Conservation (phyloP, 805 yeast species). For the Pichia phayaonensis region DNA sequence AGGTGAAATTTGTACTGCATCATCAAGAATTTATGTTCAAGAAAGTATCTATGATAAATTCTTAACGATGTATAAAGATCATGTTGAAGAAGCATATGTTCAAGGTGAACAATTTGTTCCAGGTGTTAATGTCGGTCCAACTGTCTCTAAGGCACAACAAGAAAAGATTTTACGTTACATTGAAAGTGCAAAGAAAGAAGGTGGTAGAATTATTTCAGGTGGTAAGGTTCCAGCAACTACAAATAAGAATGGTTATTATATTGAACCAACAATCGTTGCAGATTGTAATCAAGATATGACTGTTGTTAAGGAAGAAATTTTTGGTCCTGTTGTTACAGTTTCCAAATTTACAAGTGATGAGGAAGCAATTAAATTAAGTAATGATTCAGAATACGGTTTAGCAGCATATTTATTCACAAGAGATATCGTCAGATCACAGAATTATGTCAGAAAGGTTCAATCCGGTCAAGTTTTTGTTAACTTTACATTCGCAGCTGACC, state of each 20-base stretch:
- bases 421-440: slow-evolving; percentile 66
- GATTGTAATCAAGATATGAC: slow-evolving; percentile 61
- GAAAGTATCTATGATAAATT: slow-evolving; percentile 76
- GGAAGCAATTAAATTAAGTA: slow-evolving; percentile 72
- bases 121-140: slow-evolving; percentile 83
- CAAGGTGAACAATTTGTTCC: slow-evolving; percentile 78
- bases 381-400: slow-evolving; percentile 76
- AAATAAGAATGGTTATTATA: slow-evolving; percentile 51
- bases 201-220: slow-evolving; percentile 70
- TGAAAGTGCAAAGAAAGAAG: slow-evolving; percentile 71
- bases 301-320: slow-evolving; percentile 71
- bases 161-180: slow-evolving; percentile 72
- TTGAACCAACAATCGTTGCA: slow-evolving; percentile 69
- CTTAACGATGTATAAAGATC: slow-evolving; percentile 47
- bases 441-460: slow-evolving; percentile 63
- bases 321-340: slow-evolving; percentile 88
- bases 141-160: slow-evolving; percentile 73
- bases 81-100: slow-evolving; percentile 48
- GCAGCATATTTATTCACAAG: slow-evolving; percentile 87
- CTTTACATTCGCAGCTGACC: slow-evolving; percentile 84
- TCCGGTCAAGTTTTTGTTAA: slow-evolving; percentile 93
- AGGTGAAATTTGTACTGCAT: slow-evolving; percentile 96
- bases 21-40: slow-evolving; percentile 86
- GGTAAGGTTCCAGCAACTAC: slow-evolving; percentile 39
- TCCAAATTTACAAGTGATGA: slow-evolving; percentile 76